Conservation (phyloP, 2,329 filamentous ascomycete species). For the Fusarium sp. region DNA sequence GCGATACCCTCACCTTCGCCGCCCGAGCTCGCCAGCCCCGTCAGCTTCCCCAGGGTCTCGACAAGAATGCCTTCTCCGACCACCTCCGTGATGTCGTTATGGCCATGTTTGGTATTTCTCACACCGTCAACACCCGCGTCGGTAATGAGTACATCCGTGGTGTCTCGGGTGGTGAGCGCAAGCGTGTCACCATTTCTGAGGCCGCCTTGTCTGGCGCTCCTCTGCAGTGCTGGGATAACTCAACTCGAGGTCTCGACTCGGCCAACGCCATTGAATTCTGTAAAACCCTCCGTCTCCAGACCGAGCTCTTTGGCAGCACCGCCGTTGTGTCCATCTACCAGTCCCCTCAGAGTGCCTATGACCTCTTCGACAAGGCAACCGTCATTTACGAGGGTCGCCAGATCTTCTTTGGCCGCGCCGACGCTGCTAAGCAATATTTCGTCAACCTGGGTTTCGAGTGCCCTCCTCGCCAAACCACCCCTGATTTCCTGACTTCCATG, state of each 20-base stretch:
- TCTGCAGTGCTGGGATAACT: slow-evolving; percentile 80
- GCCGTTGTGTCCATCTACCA: slow-evolving; percentile 83
- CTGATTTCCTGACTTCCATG: slow-evolving; percentile 82
- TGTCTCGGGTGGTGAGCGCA: slow-evolving; percentile 81
- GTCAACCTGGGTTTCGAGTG: slow-evolving; percentile 77
- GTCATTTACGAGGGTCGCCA: slow-evolving; percentile 74
- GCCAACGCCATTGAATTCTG: slow-evolving; percentile 84
- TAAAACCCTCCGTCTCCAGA: slow-evolving; percentile 77
- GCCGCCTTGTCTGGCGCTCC: slow-evolving; percentile 72
- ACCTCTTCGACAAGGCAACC: slow-evolving; percentile 72
- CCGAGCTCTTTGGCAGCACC: slow-evolving; percentile 77
- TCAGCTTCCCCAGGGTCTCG: slow-evolving; percentile 71
- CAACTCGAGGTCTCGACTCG: slow-evolving; percentile 80
- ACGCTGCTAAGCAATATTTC: slow-evolving; percentile 76
- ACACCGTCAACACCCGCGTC: slow-evolving; percentile 81
- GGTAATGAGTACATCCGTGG: slow-evolving; percentile 84
- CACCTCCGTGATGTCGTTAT: slow-evolving; percentile 81
- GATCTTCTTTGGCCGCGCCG: slow-evolving; percentile 75
- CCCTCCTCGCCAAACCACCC: slow-evolving; percentile 76
- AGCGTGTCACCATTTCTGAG: slow-evolving; percentile 76
- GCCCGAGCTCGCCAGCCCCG: slow-evolving; percentile 79
- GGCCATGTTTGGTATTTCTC: slow-evolving; percentile 82
- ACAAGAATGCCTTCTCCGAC: slow-evolving; percentile 68
- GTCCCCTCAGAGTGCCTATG: slow-evolving; percentile 76
- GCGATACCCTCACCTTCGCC: slow-evolving; percentile 85